A percentile compares a stretch with the other conserved stretches of the same genome.
Evolutionary conservation across 2,329 filamentous ascomycete species (phyloP).

Genomic region (Trichoderma asperellum): DNA sequence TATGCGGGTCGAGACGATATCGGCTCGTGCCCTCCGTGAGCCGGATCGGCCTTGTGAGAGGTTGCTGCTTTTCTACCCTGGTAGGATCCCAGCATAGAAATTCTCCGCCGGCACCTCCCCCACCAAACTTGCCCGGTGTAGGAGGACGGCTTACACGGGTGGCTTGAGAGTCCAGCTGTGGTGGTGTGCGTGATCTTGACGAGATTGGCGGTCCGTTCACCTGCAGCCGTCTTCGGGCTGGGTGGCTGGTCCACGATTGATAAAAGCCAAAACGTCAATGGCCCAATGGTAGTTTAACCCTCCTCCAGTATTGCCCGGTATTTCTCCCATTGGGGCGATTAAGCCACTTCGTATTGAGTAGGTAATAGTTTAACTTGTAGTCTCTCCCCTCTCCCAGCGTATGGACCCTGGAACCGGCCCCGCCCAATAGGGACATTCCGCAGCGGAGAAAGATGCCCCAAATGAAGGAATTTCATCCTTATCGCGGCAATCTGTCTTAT

Average conservation of each 20-base stretch:
- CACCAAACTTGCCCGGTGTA: neutral
- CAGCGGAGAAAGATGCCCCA: neutral
- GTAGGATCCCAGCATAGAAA: neutral
- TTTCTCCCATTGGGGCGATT: slow-evolving; percentile 23
- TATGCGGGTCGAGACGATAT: slow-evolving; percentile 25
- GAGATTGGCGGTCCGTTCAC: slow-evolving; percentile 13
- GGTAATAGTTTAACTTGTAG: neutral
- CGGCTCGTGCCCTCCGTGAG: slow-evolving; percentile 7
- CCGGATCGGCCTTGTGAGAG: neutral
- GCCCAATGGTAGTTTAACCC: neutral
- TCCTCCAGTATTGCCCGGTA: neutral
- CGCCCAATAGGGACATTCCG: slow-evolving; percentile 28
- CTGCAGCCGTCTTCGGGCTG: slow-evolving; percentile 2
- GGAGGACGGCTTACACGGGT: slow-evolving; percentile 8
- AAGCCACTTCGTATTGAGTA: neutral
- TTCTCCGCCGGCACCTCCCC: neutral
- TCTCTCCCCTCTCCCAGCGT: neutral
- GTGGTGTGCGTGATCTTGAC: slow-evolving; percentile 18
- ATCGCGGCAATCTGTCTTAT: slow-evolving; percentile 15
- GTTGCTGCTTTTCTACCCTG: neutral
- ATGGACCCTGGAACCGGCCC: slow-evolving; percentile 21
- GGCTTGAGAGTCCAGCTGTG: neutral
- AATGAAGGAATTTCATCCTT: neutral
- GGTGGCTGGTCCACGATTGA: neutral
- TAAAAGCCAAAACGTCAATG: slow-evolving; percentile 5